Conservation (phyloP, 2,329 filamentous ascomycete genomes). For the Botryotinia globosa region DNA sequence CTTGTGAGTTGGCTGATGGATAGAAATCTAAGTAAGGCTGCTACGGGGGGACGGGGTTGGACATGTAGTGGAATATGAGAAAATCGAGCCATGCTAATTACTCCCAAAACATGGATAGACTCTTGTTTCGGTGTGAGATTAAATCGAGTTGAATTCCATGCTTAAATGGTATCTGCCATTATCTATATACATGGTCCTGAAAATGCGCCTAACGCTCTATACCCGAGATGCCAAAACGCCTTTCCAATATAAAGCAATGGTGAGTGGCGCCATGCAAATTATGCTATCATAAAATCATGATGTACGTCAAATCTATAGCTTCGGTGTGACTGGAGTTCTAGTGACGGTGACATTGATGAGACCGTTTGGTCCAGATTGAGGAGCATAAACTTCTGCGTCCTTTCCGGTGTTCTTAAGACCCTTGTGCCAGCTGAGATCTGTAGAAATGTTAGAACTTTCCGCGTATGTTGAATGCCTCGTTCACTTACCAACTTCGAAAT, state of each 20-base stretch:
- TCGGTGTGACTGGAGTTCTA: slow-evolving; percentile 42
- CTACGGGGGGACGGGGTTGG: background rate
- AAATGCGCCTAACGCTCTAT: slow-evolving; percentile 13
- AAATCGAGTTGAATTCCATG: slow-evolving; percentile 23
- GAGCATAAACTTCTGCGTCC: slow-evolving; percentile 92
- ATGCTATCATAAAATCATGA: background rate
- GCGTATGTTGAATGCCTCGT: background rate
- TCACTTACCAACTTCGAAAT: slow-evolving; percentile 85
- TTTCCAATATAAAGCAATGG: background rate
- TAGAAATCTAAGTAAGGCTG: background rate
- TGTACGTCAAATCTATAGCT: slow-evolving; percentile 28
- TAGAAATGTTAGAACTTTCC: slow-evolving; percentile 21
- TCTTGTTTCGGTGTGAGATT: slow-evolving; percentile 17
- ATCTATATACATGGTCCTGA: background rate
- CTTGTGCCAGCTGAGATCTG: slow-evolving; percentile 96
- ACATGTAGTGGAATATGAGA: background rate
- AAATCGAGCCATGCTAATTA: background rate
- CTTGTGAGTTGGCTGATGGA: background rate
- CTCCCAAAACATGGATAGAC: background rate
- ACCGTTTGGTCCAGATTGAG: slow-evolving; percentile 89
- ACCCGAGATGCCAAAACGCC: slow-evolving; percentile 8
- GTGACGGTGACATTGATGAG: slow-evolving; percentile 91
- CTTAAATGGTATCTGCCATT: slow-evolving; percentile 8
- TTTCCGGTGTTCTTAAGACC: slow-evolving; percentile 91
- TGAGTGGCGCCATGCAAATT: background rate